Evolutionary conservation across 1,284 basidiomycete genomes (phyloP), one percentile per base, ranked within the genome.

Genomic region (Leccinum fallax): DNA sequence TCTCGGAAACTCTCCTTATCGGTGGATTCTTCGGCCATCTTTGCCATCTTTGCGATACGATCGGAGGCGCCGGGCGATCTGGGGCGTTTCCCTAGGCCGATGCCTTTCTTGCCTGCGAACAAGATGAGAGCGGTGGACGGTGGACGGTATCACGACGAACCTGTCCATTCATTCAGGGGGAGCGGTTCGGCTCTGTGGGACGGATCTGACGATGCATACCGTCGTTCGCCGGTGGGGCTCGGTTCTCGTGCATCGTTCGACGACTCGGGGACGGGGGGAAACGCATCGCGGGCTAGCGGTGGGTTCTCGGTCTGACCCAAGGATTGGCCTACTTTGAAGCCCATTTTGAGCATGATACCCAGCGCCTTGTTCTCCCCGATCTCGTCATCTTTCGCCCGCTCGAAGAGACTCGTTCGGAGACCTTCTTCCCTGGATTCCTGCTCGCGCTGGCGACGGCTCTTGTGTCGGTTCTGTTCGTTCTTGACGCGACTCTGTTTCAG

Each of bases 321-420:
- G 3, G 90, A 79, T 73, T 92, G 85, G 13, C 92, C 92, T 2
- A 89, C 86, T 77, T 89, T 88, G 78, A 92, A 93, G 2, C 92
- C 92, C 92, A 93, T 93, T 78, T 90, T 93, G 82, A 91, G 85
- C 92, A 94, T 94, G 80, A 94, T 93, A 10, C 84, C 83, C 60
- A 93, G 79, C 4, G 92, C 91, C 73, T 92, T 94, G 77, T 84
- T 92, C 76, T 81, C 61, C 21, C 64, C 78, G 2, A 67, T 68
- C 57, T 72, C 77, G 63, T 83, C 81, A 60, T 89, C 87, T 71
- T 83, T 81, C 21, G 87, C 90, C 43, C 84, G 81, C 68, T 92
- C 88, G 68, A 94, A 92, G 28, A 94, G 82, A 76, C 88, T 93
- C 72, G 83, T 90, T 69, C 79, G 82, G 61, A 94, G 81, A 19